Evolutionary conservation across 2,329 filamentous ascomycete species (phyloP), one percentile per base, ranked within the genome.

Genomic region (Cryphonectria nitschkei): DNA sequence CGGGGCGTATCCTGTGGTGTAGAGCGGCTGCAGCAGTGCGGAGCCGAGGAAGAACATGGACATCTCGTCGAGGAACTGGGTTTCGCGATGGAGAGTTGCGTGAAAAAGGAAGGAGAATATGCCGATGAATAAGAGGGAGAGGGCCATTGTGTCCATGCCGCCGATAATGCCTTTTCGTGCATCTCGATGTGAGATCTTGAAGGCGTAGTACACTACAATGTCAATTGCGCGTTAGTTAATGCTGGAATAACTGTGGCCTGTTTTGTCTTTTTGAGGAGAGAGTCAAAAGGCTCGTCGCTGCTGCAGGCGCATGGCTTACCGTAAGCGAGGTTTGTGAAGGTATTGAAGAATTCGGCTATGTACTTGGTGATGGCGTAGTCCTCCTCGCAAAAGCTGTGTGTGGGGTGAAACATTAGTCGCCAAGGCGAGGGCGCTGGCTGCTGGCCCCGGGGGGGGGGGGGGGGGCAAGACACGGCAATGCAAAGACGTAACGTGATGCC

Each of bases 41-140:
- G 84, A 85, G 32, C 82, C 83, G 5, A 88, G 82, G 16, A 86
- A 78, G 41, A 89, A 82, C 87, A 89, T 89, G 68, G 86, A 85
- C n/a, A 89, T 79, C 74, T 90, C 87, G 74, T 89, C 88, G 73
- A 82, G 83, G 71, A 83, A 84, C 73, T 85, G 81, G 7, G 82
- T 76, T 1, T 76, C 76, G 65, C 83, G 82, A 67, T 79, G 82
- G 26, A 85, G 79, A 9, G 82, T 81, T 43, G 82, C 83, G 73
- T 86, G 84, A 74, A 82, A 86, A 14, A 80, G 66, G 65, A 81
- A 80, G 0, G 84, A 86, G 37, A 78, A 78, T 58, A 84, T 65
- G 67, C 84, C 84, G 46, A 85, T 79, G 8, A 79, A 56, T 46
- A 84, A 73, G 41, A 84, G 80, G 6, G 81, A 79, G 34, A 80